Evolutionary conservation across 1,139 yeast genomes (phyloP), one percentile per base, ranked within the genome.

Genomic region (Lodderomyces oxycetoniae): DNA sequence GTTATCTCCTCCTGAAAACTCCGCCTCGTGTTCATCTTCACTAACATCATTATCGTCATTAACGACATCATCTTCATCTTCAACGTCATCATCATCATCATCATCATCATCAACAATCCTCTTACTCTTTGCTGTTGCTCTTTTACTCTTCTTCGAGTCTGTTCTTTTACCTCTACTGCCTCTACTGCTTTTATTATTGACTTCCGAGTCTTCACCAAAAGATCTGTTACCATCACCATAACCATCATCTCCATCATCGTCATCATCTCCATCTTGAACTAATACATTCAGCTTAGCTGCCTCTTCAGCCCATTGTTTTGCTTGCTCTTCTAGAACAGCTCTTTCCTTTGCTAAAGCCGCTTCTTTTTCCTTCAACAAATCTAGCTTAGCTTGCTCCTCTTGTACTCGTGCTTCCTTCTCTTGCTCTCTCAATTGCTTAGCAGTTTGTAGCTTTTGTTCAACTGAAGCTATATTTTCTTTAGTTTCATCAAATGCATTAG

Each of bases 291-390:
- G 45, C 41, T 71, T 54, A n/a, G n/a, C n/a, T 30, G 75, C 63
- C 45, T 74, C 74, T 52, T 77, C 82, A 25, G 83, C 84, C 91
- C 93, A 80, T 52, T 81, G 80, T 47, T 76, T 76, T 5, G 95
- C 93, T 53, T 86, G 91, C 46, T 81, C 87, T 52, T 84, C 94
- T 36, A 86, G 65, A 38, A 64, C 71, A 41, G 72, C 74, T 52
- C 89, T 77, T 53, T 87, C 93, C 46, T 73, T 77, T 20, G 78
- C 78, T 48, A 77, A 61, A 50, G 67, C 75, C 57, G 58, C 74
- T 52, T 68, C 72, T 48, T 71, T 67, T 41, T 63, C 59, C 41
- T 59, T 57, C 38, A 62, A 67, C 35, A 60, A 67, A 38, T 63
- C 69, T 34, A 63, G 67, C 43, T 57, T 56, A 50, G 57, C 61